A percentile compares a stretch with the other conserved stretches of the same genome.
phyloP scores from a whole-genome alignment of 2,329 filamentous ascomycete species.

The Pseudogymnoascus sp. region DNA sequence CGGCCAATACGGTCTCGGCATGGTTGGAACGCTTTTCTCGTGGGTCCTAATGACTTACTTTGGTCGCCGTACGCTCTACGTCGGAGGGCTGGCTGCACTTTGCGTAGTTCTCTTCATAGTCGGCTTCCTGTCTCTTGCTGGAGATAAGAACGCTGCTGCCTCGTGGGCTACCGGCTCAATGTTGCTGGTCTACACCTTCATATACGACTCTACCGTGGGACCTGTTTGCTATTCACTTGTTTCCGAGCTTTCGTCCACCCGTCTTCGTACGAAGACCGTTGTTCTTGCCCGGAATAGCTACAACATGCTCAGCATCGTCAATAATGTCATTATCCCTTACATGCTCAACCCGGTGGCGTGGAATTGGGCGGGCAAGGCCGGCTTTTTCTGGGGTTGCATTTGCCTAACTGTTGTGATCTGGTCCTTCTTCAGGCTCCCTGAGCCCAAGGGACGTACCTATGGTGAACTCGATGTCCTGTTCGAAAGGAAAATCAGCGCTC shows the following conservation, averaged over 20 bases:
- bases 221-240: slow-evolving; percentile 37
- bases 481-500: slow-evolving; percentile 50
- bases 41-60: slow-evolving; percentile 42
- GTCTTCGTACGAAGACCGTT: slow-evolving; percentile 35
- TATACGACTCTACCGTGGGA: slow-evolving; percentile 39
- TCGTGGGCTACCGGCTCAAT: slow-evolving; percentile 38
- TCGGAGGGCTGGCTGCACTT: slow-evolving; percentile 40
- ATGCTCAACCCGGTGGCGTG: slow-evolving; percentile 47
- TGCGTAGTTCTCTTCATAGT: slow-evolving; percentile 40
- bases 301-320: slow-evolving; percentile 28
- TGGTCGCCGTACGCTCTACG: slow-evolving; percentile 47
- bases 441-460: slow-evolving; percentile 71
- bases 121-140: slow-evolving; percentile 38
- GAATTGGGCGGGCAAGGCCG: slow-evolving; percentile 78
- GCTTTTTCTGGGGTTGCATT: slow-evolving; percentile 80
- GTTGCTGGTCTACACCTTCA: slow-evolving; percentile 35
- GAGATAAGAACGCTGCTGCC: slow-evolving; percentile 32
- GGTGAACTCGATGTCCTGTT: slow-evolving; percentile 80
- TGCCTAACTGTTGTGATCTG: slow-evolving; percentile 77
- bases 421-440: slow-evolving; percentile 73
- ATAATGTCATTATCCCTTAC: slow-evolving; percentile 23
- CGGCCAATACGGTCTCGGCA: slow-evolving; percentile 39
- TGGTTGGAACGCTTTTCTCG: slow-evolving; percentile 43
- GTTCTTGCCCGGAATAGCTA: slow-evolving; percentile 33
- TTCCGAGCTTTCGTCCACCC: slow-evolving; percentile 34